These are phyloP conservation scores for Triticum timopheevii DNA, from an alignment of 176 grass and related monocot genomes.

Conservation along the genomic window DNA sequence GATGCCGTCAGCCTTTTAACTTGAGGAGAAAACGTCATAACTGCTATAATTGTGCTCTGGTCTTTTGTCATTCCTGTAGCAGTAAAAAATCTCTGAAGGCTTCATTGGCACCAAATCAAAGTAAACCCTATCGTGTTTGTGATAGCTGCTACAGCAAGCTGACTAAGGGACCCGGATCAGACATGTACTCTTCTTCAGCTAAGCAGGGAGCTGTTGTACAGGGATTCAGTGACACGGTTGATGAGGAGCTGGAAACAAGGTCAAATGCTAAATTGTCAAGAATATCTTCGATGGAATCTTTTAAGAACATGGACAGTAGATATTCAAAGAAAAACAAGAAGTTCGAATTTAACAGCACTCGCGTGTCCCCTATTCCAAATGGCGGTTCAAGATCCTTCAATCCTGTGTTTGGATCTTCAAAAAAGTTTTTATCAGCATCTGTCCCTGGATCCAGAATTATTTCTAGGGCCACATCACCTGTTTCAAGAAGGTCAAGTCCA, in stretches of 20 bases:
- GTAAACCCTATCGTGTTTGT: constrained; percentile 94
- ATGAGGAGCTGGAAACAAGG: constrained; percentile 69
- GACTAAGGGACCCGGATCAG: constrained; percentile 60
- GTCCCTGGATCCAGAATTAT: constrained; percentile 97
- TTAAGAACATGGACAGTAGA: constrained; percentile 63
- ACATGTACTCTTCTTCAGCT: constrained; percentile 56
- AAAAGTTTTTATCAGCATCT: constrained; percentile 94
- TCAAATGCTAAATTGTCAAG: constrained; percentile 81
- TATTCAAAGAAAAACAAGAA: constrained; percentile 93
- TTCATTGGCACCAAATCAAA: constrained; percentile 91
- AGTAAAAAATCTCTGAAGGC: constrained; percentile 90
- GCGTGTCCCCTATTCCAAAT: constrained; percentile 90
- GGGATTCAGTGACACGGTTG: constrained; percentile 53
- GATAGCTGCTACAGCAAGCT: constrained; percentile 85
- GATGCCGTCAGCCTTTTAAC: constrained; percentile 89
- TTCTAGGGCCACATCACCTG: constrained; percentile 87
- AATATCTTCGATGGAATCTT: constrained; percentile 84
- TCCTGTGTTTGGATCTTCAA: constrained; percentile 97
- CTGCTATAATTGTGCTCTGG: constrained; percentile 96
- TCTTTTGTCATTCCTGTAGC: constrained; percentile 96
- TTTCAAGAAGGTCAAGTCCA: constrained; percentile 82
- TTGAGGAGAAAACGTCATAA: constrained; percentile 98
- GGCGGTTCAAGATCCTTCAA: constrained; percentile 88
- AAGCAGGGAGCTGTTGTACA: constrained; percentile 55
- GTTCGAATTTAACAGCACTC: constrained; percentile 88